phyloP scores from a whole-genome alignment of 2,329 filamentous ascomycete species.

The Colletotrichum abscissum region DNA sequence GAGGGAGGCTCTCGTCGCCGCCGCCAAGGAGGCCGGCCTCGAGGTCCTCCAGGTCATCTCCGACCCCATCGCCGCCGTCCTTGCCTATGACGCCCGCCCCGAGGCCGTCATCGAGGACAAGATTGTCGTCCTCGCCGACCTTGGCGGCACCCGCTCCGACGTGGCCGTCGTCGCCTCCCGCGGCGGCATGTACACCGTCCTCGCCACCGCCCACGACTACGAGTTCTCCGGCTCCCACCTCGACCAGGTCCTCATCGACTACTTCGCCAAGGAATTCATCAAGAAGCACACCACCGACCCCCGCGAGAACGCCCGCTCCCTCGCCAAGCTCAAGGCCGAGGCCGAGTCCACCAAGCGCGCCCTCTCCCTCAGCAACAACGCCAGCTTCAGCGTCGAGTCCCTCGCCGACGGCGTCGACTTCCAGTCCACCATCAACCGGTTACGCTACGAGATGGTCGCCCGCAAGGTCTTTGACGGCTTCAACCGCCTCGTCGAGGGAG shows the following conservation, averaged over 20 bases:
- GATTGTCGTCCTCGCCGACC: slow-evolving; percentile 88
- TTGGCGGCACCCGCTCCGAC: slow-evolving; percentile 93
- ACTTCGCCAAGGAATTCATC: slow-evolving; percentile 98
- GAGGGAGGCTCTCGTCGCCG: slow-evolving; percentile 80
- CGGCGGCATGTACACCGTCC: slow-evolving; percentile 94
- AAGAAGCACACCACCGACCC: slow-evolving; percentile 97
- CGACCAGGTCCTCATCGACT: slow-evolving; percentile 91
- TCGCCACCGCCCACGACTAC: slow-evolving; percentile 95
- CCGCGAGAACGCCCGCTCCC: slow-evolving; percentile 79
- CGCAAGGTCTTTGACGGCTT: slow-evolving; percentile 90
- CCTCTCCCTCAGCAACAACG: slow-evolving; percentile 87
- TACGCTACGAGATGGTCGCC: slow-evolving; percentile 90
- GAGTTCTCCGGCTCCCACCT: slow-evolving; percentile 88
- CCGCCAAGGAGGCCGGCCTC: slow-evolving; percentile 83
- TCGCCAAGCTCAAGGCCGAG: slow-evolving; percentile 94
- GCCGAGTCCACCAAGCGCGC: slow-evolving; percentile 93
- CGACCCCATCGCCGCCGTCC: slow-evolving; percentile 88
- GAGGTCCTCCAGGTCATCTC: slow-evolving; percentile 94
- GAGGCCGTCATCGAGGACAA: slow-evolving; percentile 84
- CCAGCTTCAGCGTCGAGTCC: slow-evolving; percentile 92
- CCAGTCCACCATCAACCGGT: slow-evolving; percentile 89
- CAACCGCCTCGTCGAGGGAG: slow-evolving; percentile 84
- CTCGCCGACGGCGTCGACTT: slow-evolving; percentile 92
- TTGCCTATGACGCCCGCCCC: slow-evolving; percentile 90
- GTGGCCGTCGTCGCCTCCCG: slow-evolving; percentile 90